phyloP scores from a whole-genome alignment of 2,329 filamentous ascomycete genomes.

The Drechslerella dactyloides region DNA sequence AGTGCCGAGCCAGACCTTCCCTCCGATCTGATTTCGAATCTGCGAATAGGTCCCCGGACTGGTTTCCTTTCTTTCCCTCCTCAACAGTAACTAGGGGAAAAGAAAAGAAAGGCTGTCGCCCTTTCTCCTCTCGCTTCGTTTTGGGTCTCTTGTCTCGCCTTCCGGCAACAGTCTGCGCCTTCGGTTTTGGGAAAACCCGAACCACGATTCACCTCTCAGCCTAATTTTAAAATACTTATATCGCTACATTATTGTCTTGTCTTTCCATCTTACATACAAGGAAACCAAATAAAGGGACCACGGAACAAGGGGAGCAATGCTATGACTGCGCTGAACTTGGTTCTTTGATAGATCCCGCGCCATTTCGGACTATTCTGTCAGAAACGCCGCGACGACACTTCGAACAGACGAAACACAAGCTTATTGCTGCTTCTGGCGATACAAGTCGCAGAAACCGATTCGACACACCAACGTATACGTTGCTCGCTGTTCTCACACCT shows the following conservation, averaged over 20 bases:
- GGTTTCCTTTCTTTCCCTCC: constrained; percentile 6
- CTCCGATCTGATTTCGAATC: constrained; percentile 32
- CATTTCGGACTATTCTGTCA: constrained; percentile 13
- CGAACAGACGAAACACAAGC: constrained; percentile 14
- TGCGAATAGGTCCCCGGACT: constrained; percentile 18
- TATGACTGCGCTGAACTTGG: constrained; percentile 15
- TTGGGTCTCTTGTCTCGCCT: constrained; percentile 16
- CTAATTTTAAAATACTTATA: constrained; percentile 14
- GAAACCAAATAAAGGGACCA: not conserved
- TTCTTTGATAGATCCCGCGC: constrained; percentile 24
- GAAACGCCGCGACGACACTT: constrained; percentile 15
- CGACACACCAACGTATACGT: constrained; percentile 19
- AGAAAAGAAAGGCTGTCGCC: constrained; percentile 11
- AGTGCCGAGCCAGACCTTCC: constrained; percentile 29
- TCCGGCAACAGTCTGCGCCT: constrained; percentile 29
- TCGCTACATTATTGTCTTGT: constrained; percentile 4
- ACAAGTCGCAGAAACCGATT: constrained; percentile 20
- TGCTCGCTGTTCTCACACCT: too few relatives aligned
- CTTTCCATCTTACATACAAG: constrained; percentile 8
- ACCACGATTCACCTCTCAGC: constrained; percentile 7
- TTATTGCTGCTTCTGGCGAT: constrained; percentile 13
- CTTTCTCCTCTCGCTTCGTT: constrained; percentile 24
- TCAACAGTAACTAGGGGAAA: constrained; percentile 9
- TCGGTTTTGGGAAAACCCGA: constrained; percentile 32
- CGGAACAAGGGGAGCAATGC: constrained; percentile 27